A percentile compares a stretch with the other conserved stretches of the same genome.
phyloP scores from a whole-genome alignment of 768 basidiomycete genomes.

The Kwoniella sp. region DNA sequence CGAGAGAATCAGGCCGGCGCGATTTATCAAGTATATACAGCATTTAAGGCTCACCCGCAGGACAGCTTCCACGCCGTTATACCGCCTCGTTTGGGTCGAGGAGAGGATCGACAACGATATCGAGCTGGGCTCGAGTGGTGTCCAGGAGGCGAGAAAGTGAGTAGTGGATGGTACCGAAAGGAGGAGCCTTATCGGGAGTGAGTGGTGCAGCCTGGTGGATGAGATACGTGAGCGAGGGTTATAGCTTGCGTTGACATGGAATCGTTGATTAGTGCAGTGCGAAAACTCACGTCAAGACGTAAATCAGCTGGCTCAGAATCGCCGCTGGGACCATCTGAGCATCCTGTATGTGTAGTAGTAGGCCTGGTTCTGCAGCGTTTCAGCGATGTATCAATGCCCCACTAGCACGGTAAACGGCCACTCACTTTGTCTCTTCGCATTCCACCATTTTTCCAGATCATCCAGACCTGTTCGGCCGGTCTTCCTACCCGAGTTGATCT shows the following conservation, averaged over 20 bases:
- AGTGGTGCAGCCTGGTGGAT: constrained; percentile 19
- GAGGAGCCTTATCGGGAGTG: constrained; percentile 27
- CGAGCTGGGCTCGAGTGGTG: constrained; percentile 27
- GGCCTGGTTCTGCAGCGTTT: constrained; percentile 11
- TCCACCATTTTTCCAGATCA: constrained; percentile 30
- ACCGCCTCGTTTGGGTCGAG: constrained; percentile 5
- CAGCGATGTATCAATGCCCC: not conserved
- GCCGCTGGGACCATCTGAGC: constrained; percentile 27
- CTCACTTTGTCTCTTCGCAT: constrained; percentile 19
- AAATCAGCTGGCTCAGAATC: constrained; percentile 32
- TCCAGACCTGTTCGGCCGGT: constrained; percentile 27
- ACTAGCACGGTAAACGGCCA: not conserved
- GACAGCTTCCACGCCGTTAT: constrained; percentile 13
- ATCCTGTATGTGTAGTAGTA: constrained; percentile 34
- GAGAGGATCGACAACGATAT: constrained; percentile 30
- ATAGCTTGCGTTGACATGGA: not conserved
- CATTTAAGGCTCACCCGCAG: constrained; percentile 6
- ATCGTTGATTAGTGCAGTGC: not conserved
- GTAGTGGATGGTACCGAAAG: constrained; percentile 35
- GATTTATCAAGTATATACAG: not conserved
- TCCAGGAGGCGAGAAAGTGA: constrained; percentile 25
- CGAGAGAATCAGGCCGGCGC: not conserved
- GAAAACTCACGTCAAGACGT: constrained; percentile 31
- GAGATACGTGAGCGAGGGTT: not conserved
- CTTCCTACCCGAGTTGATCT: constrained; percentile 10